phyloP scores from a whole-genome alignment of 495 filamentous ascomycete species.

The Penicillium bovifimosum region DNA sequence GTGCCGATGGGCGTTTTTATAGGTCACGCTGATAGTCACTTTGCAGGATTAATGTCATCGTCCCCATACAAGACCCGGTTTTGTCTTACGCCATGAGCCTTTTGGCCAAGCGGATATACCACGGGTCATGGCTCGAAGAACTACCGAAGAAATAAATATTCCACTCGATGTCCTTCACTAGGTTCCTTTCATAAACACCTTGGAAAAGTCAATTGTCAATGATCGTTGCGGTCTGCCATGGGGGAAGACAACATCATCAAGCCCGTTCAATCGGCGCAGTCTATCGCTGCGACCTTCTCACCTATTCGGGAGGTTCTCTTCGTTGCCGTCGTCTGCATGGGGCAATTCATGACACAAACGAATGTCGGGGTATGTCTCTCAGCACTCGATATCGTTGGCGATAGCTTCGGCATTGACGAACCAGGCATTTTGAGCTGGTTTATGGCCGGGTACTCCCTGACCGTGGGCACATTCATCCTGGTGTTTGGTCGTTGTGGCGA shows the following conservation, averaged over 20 bases:
- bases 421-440: constrained; percentile 47
- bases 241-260: not conserved
- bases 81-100: not conserved
- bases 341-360: constrained; percentile 33
- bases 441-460: constrained; percentile 53
- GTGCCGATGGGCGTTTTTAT: too few relatives aligned
- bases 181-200: not conserved
- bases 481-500: constrained; percentile 57
- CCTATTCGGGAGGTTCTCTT: constrained; percentile 23
- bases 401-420: constrained; percentile 40
- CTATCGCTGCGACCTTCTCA: constrained; percentile 21
- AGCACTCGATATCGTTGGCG: constrained; percentile 39
- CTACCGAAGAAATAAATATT: not conserved
- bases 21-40: too few relatives aligned
- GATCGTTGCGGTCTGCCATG: not conserved
- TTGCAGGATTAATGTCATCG: not conserved
- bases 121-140: not conserved
- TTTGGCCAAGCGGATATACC: not conserved
- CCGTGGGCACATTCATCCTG: constrained; percentile 61
- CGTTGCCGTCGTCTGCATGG: constrained; percentile 28
- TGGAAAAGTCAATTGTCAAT: not conserved
- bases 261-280: constrained; percentile 16
- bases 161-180: not conserved
- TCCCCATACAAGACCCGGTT: not conserved
- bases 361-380: constrained; percentile 30